Evolutionary conservation across 192 early-diverging fungal species (phyloP).

Genomic region (Coemansia sp.): DNA sequence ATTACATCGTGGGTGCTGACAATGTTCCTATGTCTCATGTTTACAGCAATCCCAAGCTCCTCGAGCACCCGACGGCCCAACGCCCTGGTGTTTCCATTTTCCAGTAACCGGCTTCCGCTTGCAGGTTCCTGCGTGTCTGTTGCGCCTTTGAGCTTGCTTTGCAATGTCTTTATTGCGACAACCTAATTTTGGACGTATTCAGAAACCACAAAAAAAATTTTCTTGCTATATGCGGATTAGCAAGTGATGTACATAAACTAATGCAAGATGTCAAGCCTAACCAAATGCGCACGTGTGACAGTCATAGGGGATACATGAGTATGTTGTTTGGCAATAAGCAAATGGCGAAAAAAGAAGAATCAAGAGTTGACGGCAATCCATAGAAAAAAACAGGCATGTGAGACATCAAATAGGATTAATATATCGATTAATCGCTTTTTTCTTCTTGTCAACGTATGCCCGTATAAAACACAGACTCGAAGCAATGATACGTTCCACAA

Average conservation of each 20-base stretch:
- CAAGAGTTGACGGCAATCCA: too few relatives aligned
- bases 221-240: not conserved
- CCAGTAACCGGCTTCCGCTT: not conserved
- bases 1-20: slow-evolving; percentile 72
- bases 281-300: not conserved
- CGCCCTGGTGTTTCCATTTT: not conserved
- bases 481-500: not conserved
- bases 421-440: slow-evolving; percentile 4
- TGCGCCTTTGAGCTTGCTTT: not conserved
- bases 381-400: too few relatives aligned
- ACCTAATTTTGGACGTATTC: slow-evolving; percentile 13
- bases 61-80: slow-evolving; percentile 37
- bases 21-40: slow-evolving; percentile 68
- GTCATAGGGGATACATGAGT: not conserved
- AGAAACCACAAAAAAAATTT: not conserved
- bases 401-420: not conserved
- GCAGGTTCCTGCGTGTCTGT: not conserved
- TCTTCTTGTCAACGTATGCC: not conserved
- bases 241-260: too few relatives aligned
- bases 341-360: not conserved
- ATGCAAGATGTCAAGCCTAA: not conserved
- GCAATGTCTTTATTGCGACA: slow-evolving; percentile 48
- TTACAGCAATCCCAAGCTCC: slow-evolving; percentile 44
- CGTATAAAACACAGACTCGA: not conserved
- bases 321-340: too few relatives aligned